phyloP scores from a whole-genome alignment of 2,329 filamentous ascomycete genomes.

The Venturiaceae sp. region DNA sequence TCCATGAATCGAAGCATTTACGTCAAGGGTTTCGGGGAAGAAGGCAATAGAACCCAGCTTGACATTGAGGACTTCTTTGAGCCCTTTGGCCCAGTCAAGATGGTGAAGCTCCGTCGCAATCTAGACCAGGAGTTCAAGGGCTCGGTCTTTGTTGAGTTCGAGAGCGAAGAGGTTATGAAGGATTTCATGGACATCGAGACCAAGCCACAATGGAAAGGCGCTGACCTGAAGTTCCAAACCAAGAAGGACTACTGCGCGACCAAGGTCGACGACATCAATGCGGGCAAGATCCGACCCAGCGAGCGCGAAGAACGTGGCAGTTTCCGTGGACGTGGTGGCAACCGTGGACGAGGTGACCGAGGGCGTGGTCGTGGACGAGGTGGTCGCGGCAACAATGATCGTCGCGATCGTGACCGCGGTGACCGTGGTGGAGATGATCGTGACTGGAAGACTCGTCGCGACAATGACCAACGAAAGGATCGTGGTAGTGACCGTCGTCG shows the following conservation, averaged over 20 bases:
- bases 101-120: conserved; percentile 76
- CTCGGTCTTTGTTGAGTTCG: conserved; percentile 91
- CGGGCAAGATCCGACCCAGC: conserved; percentile 28
- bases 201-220: conserved; percentile 73
- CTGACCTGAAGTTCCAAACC: conserved; percentile 71
- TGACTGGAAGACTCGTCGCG: conserved; percentile 16
- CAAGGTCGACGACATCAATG: conserved; percentile 35
- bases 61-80: conserved; percentile 90
- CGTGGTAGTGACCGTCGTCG: background rate
- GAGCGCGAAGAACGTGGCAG: background rate
- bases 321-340: conserved; percentile 16
- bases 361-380: conserved; percentile 17
- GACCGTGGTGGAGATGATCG: conserved; percentile 9
- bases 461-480: conserved; percentile 19
- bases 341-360: conserved; percentile 19
- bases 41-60: conserved; percentile 77
- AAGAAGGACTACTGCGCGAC: conserved; percentile 71
- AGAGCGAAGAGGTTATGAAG: conserved; percentile 64
- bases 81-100: conserved; percentile 66
- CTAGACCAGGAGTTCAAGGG: conserved; percentile 76
- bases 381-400: conserved; percentile 13
- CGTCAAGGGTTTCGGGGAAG: conserved; percentile 86
- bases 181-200: conserved; percentile 73
- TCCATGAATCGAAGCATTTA: conserved; percentile 71
- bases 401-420: conserved; percentile 9